Percentiles rank a stretch among this genome's conserved stretches.
These are phyloP conservation scores for Lentinus polychrous DNA, from an alignment of 1,284 basidiomycete species.

Conservation along the genomic window DNA sequence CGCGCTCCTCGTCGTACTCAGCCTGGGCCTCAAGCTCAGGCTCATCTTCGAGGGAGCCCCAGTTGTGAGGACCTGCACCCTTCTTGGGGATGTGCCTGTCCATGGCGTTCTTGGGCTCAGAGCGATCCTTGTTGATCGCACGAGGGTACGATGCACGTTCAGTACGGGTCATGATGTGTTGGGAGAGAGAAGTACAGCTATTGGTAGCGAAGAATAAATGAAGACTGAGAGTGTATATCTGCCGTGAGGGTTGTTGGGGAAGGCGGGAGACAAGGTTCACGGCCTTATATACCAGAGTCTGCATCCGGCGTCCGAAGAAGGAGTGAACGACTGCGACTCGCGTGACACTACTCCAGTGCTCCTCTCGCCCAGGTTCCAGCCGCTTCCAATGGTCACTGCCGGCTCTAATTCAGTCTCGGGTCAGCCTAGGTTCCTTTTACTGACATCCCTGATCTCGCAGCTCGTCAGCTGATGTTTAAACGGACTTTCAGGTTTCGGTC, in stretches of 20 bases:
- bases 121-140: constrained; percentile 73
- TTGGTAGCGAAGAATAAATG: constrained; percentile 1
- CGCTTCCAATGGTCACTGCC: constrained; percentile 7
- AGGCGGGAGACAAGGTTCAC: neutral
- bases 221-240: constrained; percentile 1
- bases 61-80: constrained; percentile 77
- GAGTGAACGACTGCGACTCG: constrained; percentile 6
- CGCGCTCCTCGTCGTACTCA: constrained; percentile 40
- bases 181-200: neutral
- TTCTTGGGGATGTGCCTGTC: constrained; percentile 71
- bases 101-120: constrained; percentile 70
- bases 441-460: too few species aligned
- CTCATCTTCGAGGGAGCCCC: constrained; percentile 71
- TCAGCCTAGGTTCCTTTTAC: too few species aligned
- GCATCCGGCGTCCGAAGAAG: neutral
- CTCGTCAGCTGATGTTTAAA: too few species aligned
- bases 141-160: constrained; percentile 67
- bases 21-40: constrained; percentile 48
- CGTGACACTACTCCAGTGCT: constrained; percentile 6
- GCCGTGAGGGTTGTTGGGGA: constrained; percentile 1
- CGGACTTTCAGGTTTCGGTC: too few species aligned
- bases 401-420: too few species aligned
- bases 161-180: constrained; percentile 63
- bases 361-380: constrained; percentile 8
- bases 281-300: constrained; percentile 10